These are phyloP conservation scores for Alternaria conjuncta DNA, from an alignment of 2,329 filamentous ascomycete species.

Conservation along the genomic window DNA sequence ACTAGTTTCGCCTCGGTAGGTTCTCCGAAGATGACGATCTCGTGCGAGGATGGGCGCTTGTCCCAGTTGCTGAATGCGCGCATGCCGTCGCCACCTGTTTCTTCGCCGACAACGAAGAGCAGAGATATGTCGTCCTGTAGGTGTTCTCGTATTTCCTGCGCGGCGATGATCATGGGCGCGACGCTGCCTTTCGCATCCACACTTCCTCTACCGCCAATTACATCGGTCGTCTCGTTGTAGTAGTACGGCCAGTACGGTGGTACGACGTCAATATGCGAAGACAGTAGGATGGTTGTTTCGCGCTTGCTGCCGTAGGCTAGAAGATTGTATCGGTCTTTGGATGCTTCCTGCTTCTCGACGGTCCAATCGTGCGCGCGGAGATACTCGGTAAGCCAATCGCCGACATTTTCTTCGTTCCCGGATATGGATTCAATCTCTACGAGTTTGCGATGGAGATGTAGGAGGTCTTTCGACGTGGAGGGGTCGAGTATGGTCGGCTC, in stretches of 20 bases:
- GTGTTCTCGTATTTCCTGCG: conserved; percentile 58
- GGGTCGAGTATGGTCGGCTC: conserved; percentile 25
- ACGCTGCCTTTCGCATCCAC: conserved; percentile 68
- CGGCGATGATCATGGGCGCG: conserved; percentile 75
- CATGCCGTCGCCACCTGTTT: conserved; percentile 84
- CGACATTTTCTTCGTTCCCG: conserved; percentile 71
- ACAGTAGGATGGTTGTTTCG: conserved; percentile 68
- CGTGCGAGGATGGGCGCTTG: conserved; percentile 53
- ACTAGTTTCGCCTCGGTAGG: conserved; percentile 89
- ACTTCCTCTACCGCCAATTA: conserved; percentile 74
- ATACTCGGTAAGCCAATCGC: conserved; percentile 71
- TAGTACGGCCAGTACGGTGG: conserved; percentile 74
- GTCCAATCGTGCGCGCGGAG: conserved; percentile 67
- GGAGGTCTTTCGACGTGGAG: conserved; percentile 56
- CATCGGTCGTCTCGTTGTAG: conserved; percentile 54
- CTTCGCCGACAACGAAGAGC: conserved; percentile 80
- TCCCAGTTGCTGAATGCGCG: conserved; percentile 48
- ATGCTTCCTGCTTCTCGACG: conserved; percentile 64
- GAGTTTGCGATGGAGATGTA: conserved; percentile 77
- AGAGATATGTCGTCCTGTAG: conserved; percentile 56
- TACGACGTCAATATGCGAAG: conserved; percentile 80
- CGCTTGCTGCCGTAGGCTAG: conserved; percentile 67
- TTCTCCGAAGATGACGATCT: conserved; percentile 87
- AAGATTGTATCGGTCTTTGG: conserved; percentile 72
- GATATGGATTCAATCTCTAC: conserved; percentile 75